Conservation (phyloP, 306 rosid genomes). For the Cyclanthera cordifolia region DNA sequence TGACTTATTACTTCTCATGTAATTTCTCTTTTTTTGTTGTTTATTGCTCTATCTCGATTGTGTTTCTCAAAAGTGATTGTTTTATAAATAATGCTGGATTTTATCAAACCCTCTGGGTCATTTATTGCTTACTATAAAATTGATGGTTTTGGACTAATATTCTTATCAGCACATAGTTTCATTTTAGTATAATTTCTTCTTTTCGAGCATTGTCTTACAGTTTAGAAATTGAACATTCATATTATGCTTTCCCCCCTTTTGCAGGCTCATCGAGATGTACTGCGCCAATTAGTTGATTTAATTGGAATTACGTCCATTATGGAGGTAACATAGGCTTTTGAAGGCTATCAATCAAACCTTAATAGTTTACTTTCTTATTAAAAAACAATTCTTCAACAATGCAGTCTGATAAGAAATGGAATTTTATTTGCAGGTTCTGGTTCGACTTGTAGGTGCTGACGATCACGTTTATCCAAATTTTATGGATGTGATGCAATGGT, state of each 20-base stretch:
- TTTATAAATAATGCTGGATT: not conserved
- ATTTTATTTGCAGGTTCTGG: conserved; percentile 59
- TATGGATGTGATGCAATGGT: conserved; percentile 92
- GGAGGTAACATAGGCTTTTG: conserved; percentile 51
- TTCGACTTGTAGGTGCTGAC: conserved; percentile 86
- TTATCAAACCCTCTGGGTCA: not conserved
- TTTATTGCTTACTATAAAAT: not conserved
- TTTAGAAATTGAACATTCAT: not conserved
- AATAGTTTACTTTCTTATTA: not conserved
- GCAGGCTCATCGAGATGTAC: conserved; percentile 90
- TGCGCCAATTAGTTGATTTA: conserved; percentile 83
- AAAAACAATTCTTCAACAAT: not conserved
- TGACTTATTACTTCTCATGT: not conserved
- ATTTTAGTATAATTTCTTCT: not conserved
- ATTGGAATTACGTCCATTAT: conserved; percentile 95
- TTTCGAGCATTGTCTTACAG: not conserved
- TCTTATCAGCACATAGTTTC: not conserved
- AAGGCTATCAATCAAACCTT: not conserved
- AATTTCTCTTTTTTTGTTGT: not conserved
- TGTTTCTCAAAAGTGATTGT: not conserved
- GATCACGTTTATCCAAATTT: conserved; percentile 91
- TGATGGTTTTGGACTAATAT: not conserved
- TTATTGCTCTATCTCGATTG: not conserved
- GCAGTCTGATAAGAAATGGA: conserved; percentile 18
- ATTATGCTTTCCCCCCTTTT: conserved; percentile 8